Percentiles rank a stretch among this genome's conserved stretches.
Conservation (phyloP, 257 asterid genomes). For the Solanum infundibuliforme region DNA sequence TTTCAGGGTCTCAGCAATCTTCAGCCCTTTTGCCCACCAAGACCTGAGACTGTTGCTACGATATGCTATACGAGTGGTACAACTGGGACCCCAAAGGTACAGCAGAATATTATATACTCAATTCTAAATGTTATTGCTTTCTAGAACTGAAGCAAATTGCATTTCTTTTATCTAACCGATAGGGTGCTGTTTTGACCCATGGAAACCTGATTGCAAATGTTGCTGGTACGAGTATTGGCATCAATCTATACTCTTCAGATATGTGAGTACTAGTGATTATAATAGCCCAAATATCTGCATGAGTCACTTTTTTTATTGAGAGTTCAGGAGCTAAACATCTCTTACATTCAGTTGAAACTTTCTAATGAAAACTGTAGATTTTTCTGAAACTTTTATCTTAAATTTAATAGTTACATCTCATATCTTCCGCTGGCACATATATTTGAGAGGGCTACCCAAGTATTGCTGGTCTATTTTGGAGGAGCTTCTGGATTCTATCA, state of each 20-base stretch:
- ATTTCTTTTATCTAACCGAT: conserved; percentile 3
- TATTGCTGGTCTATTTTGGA: conserved; percentile 44
- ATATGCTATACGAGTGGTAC: conserved; percentile 94
- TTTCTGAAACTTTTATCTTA: not conserved
- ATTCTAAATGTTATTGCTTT: not conserved
- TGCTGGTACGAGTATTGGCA: conserved; percentile 41
- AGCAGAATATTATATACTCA: not conserved
- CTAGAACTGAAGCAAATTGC: not conserved
- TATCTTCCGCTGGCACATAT: conserved; percentile 97
- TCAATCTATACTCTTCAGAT: conserved; percentile 59
- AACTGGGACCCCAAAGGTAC: conserved; percentile 94
- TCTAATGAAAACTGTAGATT: not conserved
- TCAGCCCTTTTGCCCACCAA: conserved; percentile 75
- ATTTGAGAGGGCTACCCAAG: conserved; percentile 80
- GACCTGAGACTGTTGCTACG: conserved; percentile 64
- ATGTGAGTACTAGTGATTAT: conserved; percentile 41
- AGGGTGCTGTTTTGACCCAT: conserved; percentile 88
- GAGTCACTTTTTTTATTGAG: not conserved
- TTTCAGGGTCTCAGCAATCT: conserved; percentile 50
- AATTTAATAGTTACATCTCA: conserved; percentile 61
- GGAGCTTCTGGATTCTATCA: conserved; percentile 82
- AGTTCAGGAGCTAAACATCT: not conserved
- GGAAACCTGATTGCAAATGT: conserved; percentile 65
- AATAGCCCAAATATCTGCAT: not conserved
- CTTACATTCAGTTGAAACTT: not conserved